These are phyloP conservation scores for Acephala macrosclerotiorum DNA, from an alignment of 2,329 filamentous ascomycete genomes.

Conservation along the genomic window DNA sequence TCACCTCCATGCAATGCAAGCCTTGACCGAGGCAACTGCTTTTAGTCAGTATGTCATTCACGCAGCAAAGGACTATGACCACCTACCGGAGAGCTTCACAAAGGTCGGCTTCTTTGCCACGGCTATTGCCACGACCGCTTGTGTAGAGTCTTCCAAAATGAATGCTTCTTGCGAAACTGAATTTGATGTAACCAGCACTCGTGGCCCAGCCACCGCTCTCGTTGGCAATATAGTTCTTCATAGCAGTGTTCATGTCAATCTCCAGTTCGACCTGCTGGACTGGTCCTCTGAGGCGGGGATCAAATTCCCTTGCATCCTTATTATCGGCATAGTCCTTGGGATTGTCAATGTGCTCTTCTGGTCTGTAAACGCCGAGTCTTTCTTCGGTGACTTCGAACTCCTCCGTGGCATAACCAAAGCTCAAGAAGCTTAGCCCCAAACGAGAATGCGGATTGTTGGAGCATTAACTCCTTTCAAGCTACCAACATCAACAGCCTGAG, in stretches of 20 bases:
- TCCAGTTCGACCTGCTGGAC: slow-evolving; percentile 75
- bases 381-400: slow-evolving; percentile 87
- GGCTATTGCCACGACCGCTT: slow-evolving; percentile 61
- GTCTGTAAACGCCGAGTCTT: slow-evolving; percentile 80
- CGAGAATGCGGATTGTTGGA: slow-evolving; percentile 78
- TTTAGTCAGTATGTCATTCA: neutral
- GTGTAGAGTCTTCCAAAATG: slow-evolving; percentile 81
- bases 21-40: slow-evolving; percentile 59
- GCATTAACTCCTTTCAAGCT: slow-evolving; percentile 81
- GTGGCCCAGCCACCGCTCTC: slow-evolving; percentile 89
- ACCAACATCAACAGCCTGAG: slow-evolving; percentile 82
- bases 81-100: slow-evolving; percentile 72
- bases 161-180: slow-evolving; percentile 76
- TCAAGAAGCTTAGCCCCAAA: slow-evolving; percentile 86
- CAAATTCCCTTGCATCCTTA: slow-evolving; percentile 82
- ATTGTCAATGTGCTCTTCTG: slow-evolving; percentile 79
- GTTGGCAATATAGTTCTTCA: slow-evolving; percentile 99
- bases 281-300: slow-evolving; percentile 81
- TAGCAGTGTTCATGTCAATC: slow-evolving; percentile 80
- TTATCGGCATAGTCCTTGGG: slow-evolving; percentile 88
- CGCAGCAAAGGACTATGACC: neutral
- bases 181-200: slow-evolving; percentile 83
- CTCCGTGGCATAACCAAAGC: slow-evolving; percentile 84
- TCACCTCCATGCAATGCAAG: slow-evolving; percentile 58
- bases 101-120: slow-evolving; percentile 78